Evolutionary conservation across 345 rosid genomes (phyloP).

Genomic region (Citropsis articulata): DNA sequence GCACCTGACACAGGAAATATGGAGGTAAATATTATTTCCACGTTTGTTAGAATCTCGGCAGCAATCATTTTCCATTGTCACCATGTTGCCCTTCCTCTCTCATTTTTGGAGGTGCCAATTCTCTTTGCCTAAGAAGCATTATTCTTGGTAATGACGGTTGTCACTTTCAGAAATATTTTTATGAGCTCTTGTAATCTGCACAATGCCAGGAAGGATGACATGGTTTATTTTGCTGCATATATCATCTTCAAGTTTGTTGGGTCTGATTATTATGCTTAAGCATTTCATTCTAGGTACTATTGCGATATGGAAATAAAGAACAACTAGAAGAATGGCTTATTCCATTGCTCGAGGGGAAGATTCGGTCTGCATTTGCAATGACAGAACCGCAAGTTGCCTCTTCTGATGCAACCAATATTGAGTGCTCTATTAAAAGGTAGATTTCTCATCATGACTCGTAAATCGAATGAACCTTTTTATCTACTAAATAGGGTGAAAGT

Average conservation of each 20-base stretch:
- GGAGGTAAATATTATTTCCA: conserved; percentile 63
- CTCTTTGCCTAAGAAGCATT: not conserved
- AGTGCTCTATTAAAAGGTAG: conserved; percentile 87
- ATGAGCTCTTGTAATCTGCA: not conserved
- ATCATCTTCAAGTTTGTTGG: not conserved
- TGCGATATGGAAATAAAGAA: conserved; percentile 89
- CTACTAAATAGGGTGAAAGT: not conserved
- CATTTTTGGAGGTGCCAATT: not conserved
- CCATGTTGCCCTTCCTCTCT: not conserved
- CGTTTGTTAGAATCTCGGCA: not conserved
- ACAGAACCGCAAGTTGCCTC: conserved; percentile 99
- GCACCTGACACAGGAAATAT: conserved; percentile 99
- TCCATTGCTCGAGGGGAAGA: conserved; percentile 88
- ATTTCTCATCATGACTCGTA: not conserved
- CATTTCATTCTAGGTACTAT: conserved; percentile 52
- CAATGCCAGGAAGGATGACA: not conserved
- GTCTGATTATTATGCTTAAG: not conserved
- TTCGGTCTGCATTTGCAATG: conserved; percentile 99
- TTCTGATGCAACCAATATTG: conserved; percentile 97
- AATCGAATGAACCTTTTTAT: not conserved
- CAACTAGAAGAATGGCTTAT: conserved; percentile 84
- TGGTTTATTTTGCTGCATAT: not conserved
- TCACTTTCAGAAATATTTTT: not conserved
- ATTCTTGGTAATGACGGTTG: not conserved
- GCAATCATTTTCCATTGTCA: not conserved